Conservation (phyloP, 495 filamentous ascomycete genomes). For the Elasticomyces elasticus region DNA sequence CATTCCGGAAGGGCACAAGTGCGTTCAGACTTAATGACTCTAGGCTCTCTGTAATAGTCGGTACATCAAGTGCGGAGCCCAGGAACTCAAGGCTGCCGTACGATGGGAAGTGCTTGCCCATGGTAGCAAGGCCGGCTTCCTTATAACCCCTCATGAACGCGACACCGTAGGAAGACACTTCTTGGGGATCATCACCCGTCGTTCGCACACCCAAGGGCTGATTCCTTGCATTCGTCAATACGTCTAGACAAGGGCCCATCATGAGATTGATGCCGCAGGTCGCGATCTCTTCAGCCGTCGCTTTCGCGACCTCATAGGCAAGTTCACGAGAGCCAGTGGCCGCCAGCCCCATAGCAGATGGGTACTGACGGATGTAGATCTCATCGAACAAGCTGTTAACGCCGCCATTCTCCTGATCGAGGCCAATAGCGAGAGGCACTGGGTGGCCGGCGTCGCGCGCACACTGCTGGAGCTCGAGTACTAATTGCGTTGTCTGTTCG, state of each 20-base stretch:
- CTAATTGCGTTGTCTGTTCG: conserved; percentile 68
- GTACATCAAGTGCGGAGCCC: conserved; percentile 74
- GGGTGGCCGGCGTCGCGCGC: conserved; percentile 78
- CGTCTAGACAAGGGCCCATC: conserved; percentile 80
- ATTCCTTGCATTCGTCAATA: conserved; percentile 77
- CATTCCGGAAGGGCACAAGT: conserved; percentile 76
- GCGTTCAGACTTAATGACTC: conserved; percentile 78
- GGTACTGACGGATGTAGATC: conserved; percentile 82
- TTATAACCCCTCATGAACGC: conserved; percentile 84
- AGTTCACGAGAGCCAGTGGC: conserved; percentile 70
- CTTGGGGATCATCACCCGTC: conserved; percentile 76
- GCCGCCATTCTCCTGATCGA: conserved; percentile 91
- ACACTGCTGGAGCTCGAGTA: conserved; percentile 78
- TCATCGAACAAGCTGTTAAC: conserved; percentile 91
- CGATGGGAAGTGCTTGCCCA: conserved; percentile 87
- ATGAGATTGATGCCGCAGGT: conserved; percentile 87
- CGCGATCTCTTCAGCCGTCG: conserved; percentile 74
- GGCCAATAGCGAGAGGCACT: conserved; percentile 69
- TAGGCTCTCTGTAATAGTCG: conserved; percentile 81
- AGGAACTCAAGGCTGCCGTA: conserved; percentile 90
- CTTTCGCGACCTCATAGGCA: conserved; percentile 72
- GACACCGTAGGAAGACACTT: conserved; percentile 77
- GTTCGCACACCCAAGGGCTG: conserved; percentile 79
- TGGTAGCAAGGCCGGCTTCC: conserved; percentile 71
- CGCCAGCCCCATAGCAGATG: conserved; percentile 81